Evolutionary conservation across 768 basidiomycete species (phyloP), one percentile per base, ranked within the genome.

Genomic region (Naganishia randhawae): DNA sequence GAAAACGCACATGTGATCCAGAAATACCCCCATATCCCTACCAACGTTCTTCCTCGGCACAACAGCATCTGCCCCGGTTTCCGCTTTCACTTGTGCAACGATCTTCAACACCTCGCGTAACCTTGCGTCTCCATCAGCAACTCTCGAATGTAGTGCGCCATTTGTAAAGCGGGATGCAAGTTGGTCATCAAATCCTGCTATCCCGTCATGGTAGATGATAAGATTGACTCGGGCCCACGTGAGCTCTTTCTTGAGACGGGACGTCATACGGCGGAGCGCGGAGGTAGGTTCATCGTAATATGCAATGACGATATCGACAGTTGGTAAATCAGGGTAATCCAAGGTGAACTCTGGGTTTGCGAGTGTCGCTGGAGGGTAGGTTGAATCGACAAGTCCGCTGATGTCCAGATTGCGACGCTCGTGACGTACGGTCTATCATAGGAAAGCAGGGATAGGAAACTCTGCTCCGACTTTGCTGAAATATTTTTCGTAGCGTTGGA

Each of bases 321-420:
- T 52, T 16, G 51, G 51, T n/a, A 48, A 22, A 48, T 48, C 51
- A 52, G 32, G n/a, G n/a, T n/a, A n/a, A n/a, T n/a, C n/a, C n/a
- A n/a, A n/a, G n/a, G n/a, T n/a, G n/a, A n/a, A 19, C 31, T 7
- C 27, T 1, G 25, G 51, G 16, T 2, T 14, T 7, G 29, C 32
- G 7, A 19, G 29, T 7, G 29, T 52, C 16, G 27, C 2, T 2
- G 29, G 29, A 6, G 51, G 14, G 16, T 33, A 52, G 8, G 29
- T 52, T 4, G 51, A 4, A 52, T 9, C 16, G 29, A 52, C 3
- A 29, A 29, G 19, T 32, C 29, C 17, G 29, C 25, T 1, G 25
- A 9, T 33, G 29, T 14, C 31, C n/a, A 48, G 14, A 11, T n/a
- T 22, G n/a, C n/a, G 25, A 22, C n/a, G 25, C 6, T 48, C 45